Conservation (phyloP, 108 stramenopile species). For the Stephanodiscus triporus region DNA sequence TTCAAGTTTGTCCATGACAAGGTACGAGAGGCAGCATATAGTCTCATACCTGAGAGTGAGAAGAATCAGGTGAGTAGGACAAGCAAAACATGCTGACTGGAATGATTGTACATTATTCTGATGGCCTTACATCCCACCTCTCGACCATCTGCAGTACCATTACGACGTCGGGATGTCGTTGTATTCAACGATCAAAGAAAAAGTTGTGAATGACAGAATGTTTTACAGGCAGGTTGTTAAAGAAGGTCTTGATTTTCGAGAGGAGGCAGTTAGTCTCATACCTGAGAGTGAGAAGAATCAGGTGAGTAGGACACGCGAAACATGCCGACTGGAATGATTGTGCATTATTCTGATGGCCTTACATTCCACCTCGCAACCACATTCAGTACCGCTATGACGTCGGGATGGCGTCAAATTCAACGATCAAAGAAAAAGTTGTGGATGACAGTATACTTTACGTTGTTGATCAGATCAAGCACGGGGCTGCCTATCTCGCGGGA, state of each 20-base stretch:
- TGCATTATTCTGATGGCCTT: too few relatives aligned
- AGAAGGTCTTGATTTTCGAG: slow-evolving; percentile 17
- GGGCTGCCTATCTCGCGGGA: not conserved
- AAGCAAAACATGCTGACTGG: not conserved
- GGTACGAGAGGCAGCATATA: slow-evolving; percentile 60
- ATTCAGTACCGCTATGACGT: too few relatives aligned
- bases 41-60: slow-evolving; percentile 43
- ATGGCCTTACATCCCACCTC: not conserved
- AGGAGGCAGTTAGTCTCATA: slow-evolving; percentile 59
- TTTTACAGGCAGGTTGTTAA: not conserved
- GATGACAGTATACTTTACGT: slow-evolving; percentile 3
- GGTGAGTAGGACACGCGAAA: slow-evolving; percentile 1
- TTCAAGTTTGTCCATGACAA: slow-evolving; percentile 55
- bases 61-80: slow-evolving; percentile 18
- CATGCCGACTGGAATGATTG: not conserved
- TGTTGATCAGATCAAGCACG: slow-evolving; percentile 31
- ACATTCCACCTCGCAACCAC: not conserved
- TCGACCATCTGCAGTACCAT: slow-evolving; percentile 11
- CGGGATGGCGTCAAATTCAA: slow-evolving; percentile 2
- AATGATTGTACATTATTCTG: not conserved
- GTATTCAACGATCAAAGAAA: not conserved
- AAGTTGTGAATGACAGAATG: slow-evolving; percentile 2
- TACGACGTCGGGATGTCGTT: slow-evolving; percentile 12
- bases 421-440: not conserved
- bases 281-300: slow-evolving; percentile 33